Base-by-base conservation (phyloP, 805 yeast genomes). In the Barnettozyma siamensis region DNA sequence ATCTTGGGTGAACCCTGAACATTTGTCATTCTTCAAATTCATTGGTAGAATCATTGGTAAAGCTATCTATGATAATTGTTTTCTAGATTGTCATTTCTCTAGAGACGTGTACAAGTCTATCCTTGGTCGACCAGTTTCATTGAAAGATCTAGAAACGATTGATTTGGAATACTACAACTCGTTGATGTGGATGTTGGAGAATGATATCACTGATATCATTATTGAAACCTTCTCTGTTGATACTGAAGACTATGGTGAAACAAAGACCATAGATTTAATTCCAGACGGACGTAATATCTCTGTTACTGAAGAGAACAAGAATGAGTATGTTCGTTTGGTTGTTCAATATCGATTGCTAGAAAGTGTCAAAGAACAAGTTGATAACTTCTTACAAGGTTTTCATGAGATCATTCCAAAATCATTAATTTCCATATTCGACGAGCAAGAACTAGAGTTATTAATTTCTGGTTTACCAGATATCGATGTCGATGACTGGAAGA, bases 391-490 rank as follows among this genome's bases (percentile, higher is more conserved):
- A 44, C 72, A 72, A 46, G 99, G 99, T 0, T 91, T 93, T 71
- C 86, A 87, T 57, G 94, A 89, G 45, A 78, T 93, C 24, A 85
- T 93, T 49, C 88, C 96, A 13, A 77, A 80, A 51, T 91, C 88
- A 12, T 65, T 88, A 46, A 78, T 93, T 33, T 69, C 91, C 0
- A 83, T 91, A 24, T 93, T 93, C 65, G 95, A 88, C 61, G 99
- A 93, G 58, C 95, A 89, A 55, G 99, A 93, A 60, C 69, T 93
- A 43, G 99, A 93, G 64, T 72, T 93, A 46, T 70, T 93, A 51
- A 85, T 93, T 32, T 84, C 95, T 28, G 99, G 99, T 3, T 69
- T 93, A 53, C 99, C 99, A 2, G 96, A 91, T 54, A 88, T 93
- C 54, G 96, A 88, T 64, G 91, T 91, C 17, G 87, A 81, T 51